These are phyloP conservation scores for Huiozyma sinensis DNA, from an alignment of 805 yeast genomes.

Conservation along the genomic window DNA sequence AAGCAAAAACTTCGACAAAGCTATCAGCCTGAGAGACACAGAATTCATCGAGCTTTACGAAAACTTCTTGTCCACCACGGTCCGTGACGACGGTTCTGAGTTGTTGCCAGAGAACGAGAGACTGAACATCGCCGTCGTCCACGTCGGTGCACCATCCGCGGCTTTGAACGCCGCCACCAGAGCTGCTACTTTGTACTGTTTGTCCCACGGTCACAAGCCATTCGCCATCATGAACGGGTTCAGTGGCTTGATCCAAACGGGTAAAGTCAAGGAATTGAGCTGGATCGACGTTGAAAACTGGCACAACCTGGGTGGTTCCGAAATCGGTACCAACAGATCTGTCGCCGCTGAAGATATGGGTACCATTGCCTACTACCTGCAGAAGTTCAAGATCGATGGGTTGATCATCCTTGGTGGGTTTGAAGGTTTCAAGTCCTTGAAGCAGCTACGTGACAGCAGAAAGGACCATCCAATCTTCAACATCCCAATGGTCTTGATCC, in stretches of 20 bases:
- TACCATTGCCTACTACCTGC: conserved; percentile 84
- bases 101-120: conserved; percentile 49
- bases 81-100: conserved; percentile 54
- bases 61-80: conserved; percentile 62
- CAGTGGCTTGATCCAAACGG: conserved; percentile 84
- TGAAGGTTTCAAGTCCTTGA: conserved; percentile 84
- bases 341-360: conserved; percentile 82
- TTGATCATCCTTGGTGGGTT: conserved; percentile 90
- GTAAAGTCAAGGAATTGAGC: conserved; percentile 57
- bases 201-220: conserved; percentile 85
- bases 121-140: conserved; percentile 71
- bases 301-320: conserved; percentile 89
- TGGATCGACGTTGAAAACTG: conserved; percentile 88
- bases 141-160: conserved; percentile 96
- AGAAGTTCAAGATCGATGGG: conserved; percentile 80
- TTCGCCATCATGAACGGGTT: conserved; percentile 89
- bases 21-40: conserved; percentile 78
- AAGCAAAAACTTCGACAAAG: conserved; percentile 68
- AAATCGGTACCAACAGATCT: conserved; percentile 89
- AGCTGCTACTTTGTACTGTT: conserved; percentile 81
- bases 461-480: conserved; percentile 76
- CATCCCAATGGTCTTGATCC: conserved; percentile 87
- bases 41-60: conserved; percentile 74
- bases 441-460: conserved; percentile 73
- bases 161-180: conserved; percentile 89